Conservation (phyloP, 306 rosid genomes). For the Sechiopsis laciniata region DNA sequence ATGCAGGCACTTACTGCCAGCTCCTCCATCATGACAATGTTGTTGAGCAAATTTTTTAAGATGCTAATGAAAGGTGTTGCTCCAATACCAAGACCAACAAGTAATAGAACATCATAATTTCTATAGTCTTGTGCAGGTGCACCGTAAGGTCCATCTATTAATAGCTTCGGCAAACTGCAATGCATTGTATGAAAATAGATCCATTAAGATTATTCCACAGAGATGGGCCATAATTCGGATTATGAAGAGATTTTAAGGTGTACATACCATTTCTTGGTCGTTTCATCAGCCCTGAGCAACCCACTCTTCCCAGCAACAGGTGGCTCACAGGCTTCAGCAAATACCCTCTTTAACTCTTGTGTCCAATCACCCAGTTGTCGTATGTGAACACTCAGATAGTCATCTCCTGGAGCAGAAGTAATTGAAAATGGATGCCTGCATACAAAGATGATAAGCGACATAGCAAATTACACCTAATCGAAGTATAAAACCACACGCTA, state of each 20-base stretch:
- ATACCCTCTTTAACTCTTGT: slow-evolving; percentile 86
- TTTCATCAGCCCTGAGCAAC: slow-evolving; percentile 93
- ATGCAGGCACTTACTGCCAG: slow-evolving; percentile 62
- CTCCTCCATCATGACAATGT: slow-evolving; percentile 88
- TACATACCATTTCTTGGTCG: slow-evolving; percentile 77
- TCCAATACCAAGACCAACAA: slow-evolving; percentile 97
- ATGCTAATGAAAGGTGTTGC: slow-evolving; percentile 99
- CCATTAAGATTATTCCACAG: background rate
- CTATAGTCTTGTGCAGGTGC: slow-evolving; percentile 93
- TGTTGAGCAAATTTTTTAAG: slow-evolving; percentile 85
- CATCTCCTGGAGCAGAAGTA: slow-evolving; percentile 97
- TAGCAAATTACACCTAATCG: background rate
- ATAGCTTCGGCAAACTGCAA: slow-evolving; percentile 81
- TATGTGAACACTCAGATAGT: slow-evolving; percentile 93
- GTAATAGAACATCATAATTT: slow-evolving; percentile 85
- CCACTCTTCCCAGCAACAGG: slow-evolving; percentile 94
- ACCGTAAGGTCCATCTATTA: slow-evolving; percentile 95
- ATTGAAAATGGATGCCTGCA: slow-evolving; percentile 98
- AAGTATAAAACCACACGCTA: background rate
- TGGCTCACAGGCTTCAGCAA: slow-evolving; percentile 86
- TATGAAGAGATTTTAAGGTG: slow-evolving; percentile 3
- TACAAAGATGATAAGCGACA: background rate
- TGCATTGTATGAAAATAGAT: slow-evolving; percentile 17
- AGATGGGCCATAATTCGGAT: slow-evolving; percentile 17
- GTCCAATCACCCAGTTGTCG: slow-evolving; percentile 99